phyloP scores from a whole-genome alignment of 257 asterid species.

The Gynochthodes officinalis region DNA sequence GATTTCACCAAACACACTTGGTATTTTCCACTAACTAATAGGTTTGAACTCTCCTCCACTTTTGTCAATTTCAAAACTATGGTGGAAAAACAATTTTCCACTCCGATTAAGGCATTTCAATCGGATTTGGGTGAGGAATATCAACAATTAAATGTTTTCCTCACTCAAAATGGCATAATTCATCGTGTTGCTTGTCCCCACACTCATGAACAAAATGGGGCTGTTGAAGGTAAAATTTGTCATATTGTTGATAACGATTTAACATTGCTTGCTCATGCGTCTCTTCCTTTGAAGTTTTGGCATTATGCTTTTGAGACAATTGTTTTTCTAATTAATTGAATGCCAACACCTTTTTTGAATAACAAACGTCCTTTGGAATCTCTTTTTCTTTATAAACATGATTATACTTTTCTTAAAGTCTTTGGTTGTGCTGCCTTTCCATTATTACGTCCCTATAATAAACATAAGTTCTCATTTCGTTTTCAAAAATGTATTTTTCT shows the following conservation, averaged over 20 bases:
- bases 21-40: not conserved
- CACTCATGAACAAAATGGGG: not conserved
- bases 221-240: not conserved
- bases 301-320: not conserved
- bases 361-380: too few relatives aligned
- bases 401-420: too few relatives aligned
- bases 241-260: not conserved
- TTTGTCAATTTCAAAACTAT: not conserved
- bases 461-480: too few relatives aligned
- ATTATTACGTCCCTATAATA: too few relatives aligned
- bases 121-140: slow-evolving; percentile 8
- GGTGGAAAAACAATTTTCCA: not conserved
- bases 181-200: not conserved
- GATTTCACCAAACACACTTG: not conserved
- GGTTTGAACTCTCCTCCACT: too few relatives aligned
- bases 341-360: too few relatives aligned
- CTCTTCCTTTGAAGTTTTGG: not conserved
- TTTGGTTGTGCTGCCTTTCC: too few relatives aligned
- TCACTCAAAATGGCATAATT: too few relatives aligned
- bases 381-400: too few relatives aligned
- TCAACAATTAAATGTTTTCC: not conserved
- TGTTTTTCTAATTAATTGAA: not conserved
- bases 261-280: not conserved
- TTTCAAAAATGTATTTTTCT: too few relatives aligned
- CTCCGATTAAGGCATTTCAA: not conserved